phyloP scores from a whole-genome alignment of 352 stramenopile genomes.

The Stramenopiles sp. region DNA sequence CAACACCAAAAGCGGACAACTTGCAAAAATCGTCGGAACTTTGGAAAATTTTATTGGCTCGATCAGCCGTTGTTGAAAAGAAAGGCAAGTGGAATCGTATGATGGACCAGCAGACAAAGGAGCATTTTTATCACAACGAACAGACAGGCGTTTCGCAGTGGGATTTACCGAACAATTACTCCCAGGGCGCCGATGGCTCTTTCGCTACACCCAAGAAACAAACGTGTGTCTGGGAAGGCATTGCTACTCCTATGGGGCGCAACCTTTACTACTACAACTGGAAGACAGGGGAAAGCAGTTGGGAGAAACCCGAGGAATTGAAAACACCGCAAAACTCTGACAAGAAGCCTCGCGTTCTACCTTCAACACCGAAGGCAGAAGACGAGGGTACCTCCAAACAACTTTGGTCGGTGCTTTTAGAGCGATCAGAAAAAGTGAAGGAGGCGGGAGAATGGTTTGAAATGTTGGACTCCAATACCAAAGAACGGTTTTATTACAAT shows the following conservation, averaged over 20 bases:
- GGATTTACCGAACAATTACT: conserved; percentile 8
- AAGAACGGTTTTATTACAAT: conserved; percentile 11
- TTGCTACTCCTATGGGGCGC: conserved; percentile 3
- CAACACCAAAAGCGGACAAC: conserved; percentile 9
- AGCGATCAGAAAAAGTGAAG: not conserved
- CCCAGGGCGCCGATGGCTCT: not conserved
- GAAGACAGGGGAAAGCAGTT: conserved; percentile 18
- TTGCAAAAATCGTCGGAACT: not conserved
- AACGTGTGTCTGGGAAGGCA: not conserved
- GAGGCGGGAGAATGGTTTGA: not conserved
- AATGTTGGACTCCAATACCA: not conserved
- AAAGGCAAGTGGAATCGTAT: conserved; percentile 4
- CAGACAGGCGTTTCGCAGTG: not conserved
- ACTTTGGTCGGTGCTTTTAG: not conserved
- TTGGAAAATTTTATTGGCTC: not conserved
- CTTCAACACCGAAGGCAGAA: conserved; percentile 9
- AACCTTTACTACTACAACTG: conserved; percentile 23
- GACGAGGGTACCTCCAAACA: not conserved
- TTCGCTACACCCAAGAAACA: not conserved
- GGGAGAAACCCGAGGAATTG: conserved; percentile 17
- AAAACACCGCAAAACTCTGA: not conserved
- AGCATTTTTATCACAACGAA: conserved; percentile 12
- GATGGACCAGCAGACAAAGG: not conserved
- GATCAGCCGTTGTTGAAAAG: not conserved
- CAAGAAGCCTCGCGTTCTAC: not conserved